Base-by-base conservation (phyloP, 192 early-diverging fungal genomes). In the Coemansia sp. region DNA sequence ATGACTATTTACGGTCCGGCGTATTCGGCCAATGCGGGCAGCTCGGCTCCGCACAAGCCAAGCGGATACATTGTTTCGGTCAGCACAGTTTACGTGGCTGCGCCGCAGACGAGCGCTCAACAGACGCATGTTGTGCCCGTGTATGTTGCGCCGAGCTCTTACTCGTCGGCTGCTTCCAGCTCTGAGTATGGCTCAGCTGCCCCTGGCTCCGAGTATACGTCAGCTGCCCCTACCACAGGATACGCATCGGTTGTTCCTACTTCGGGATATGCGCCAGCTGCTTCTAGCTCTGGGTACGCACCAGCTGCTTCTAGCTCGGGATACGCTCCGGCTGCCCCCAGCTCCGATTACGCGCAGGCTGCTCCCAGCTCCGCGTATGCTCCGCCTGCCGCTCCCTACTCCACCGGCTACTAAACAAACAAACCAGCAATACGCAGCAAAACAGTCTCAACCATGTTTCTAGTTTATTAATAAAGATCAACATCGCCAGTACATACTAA, bases 51-150 rank as follows among this genome's bases (percentile, higher is more conserved):
- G n/a, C 63, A 63, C 48, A 59, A 64, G 60, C 52, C 62, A 4
- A 74, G 66, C 0, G 28, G 22, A 25, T 68, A 59, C 6, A 66
- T 74, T 20, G 58, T 40, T 6, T 69, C 66, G 2, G 61, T 66
- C 52, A 75, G 67, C 59, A 75, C 67, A n/a, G 59, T 74, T 5
- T 69, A 74, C 19, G 62, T 25, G 10, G 20, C 60, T 4, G 14
- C 52, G 1, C 26, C 26, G 23, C 14, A 20, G 21, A 23, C 12
- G 22, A 58, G 60, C 14, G 64, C 40, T 54, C 26, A 20, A 23
- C 19, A 20, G 20, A 54, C 52, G 12, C 26, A 54, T 54, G 52
- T 54, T 19, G 52, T 25, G 21, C 52, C 52, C 26, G 25, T 9
- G 25, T 55, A 55, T 19, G 26, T 55, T 17, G n/a, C 21, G 3